Conservation (phyloP, 2,329 filamentous ascomycete genomes). For the Fusarium euwallaceae region DNA sequence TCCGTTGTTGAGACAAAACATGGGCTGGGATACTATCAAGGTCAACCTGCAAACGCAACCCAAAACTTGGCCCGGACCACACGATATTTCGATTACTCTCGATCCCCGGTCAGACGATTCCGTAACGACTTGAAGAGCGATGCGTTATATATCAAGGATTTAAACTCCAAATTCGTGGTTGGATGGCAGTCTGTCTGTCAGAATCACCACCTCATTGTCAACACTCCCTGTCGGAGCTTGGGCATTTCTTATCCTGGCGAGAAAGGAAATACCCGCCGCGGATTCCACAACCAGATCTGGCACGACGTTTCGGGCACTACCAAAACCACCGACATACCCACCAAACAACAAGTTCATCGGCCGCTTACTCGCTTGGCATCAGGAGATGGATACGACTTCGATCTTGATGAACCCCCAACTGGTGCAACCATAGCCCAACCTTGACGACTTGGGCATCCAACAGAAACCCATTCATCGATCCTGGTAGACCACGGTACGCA, state of each 20-base stretch:
- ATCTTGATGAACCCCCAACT: neutral
- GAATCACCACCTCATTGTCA: neutral
- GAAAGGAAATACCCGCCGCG: slow-evolving; percentile 2
- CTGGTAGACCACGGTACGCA: neutral
- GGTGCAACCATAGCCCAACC: neutral
- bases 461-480: neutral
- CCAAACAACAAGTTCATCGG: neutral
- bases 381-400: neutral
- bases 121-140: neutral
- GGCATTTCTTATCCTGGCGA: neutral
- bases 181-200: neutral
- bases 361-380: neutral
- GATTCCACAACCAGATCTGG: neutral
- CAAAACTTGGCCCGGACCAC: neutral
- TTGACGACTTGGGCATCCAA: neutral
- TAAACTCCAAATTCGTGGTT: neutral
- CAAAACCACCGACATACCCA: neutral
- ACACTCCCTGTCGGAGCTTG: neutral
- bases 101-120: neutral
- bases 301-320: neutral
- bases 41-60: neutral
- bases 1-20: neutral
- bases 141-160: neutral
- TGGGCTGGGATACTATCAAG: neutral
- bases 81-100: neutral